Percentiles rank a stretch among this genome's conserved stretches.
Conservation (phyloP, 805 yeast genomes). For the Saturnispora serradocipensis region DNA sequence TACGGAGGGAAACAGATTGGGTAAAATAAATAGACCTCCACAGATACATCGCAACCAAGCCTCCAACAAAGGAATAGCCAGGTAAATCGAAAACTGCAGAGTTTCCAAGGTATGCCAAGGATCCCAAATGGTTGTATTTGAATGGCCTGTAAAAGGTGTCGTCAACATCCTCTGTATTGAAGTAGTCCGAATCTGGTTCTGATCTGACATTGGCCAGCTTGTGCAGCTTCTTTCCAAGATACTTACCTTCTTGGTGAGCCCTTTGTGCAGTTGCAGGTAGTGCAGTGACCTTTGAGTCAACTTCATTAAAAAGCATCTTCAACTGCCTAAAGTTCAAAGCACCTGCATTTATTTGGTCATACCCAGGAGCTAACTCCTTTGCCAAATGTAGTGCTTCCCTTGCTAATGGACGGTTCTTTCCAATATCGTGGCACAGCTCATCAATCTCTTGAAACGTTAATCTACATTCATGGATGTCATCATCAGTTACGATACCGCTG, state of each 20-base stretch:
- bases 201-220: slow-evolving; percentile 53
- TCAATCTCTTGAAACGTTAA: slow-evolving; percentile 40
- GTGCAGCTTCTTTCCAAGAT: slow-evolving; percentile 62
- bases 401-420: slow-evolving; percentile 48
- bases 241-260: slow-evolving; percentile 88
- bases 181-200: slow-evolving; percentile 33
- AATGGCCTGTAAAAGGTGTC: slow-evolving; percentile 47
- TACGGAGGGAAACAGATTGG: slow-evolving; percentile 84
- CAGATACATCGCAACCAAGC: slow-evolving; percentile 82
- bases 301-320: slow-evolving; percentile 40
- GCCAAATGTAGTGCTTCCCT: slow-evolving; percentile 44
- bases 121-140: slow-evolving; percentile 79
- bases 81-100: slow-evolving; percentile 89
- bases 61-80: slow-evolving; percentile 66
- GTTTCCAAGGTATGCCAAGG: slow-evolving; percentile 92
- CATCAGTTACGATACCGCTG: slow-evolving; percentile 35
- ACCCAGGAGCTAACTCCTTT: slow-evolving; percentile 43
- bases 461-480: slow-evolving; percentile 40
- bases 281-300: slow-evolving; percentile 60
- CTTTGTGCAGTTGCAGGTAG: slow-evolving; percentile 97
- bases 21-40: slow-evolving; percentile 92
- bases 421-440: slow-evolving; percentile 39
- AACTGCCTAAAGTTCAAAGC: slow-evolving; percentile 45
- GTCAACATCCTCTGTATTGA: slow-evolving; percentile 30
- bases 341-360: slow-evolving; percentile 40